phyloP scores from a whole-genome alignment of 1,284 basidiomycete species.

The Sanghuangporus weigelae region DNA sequence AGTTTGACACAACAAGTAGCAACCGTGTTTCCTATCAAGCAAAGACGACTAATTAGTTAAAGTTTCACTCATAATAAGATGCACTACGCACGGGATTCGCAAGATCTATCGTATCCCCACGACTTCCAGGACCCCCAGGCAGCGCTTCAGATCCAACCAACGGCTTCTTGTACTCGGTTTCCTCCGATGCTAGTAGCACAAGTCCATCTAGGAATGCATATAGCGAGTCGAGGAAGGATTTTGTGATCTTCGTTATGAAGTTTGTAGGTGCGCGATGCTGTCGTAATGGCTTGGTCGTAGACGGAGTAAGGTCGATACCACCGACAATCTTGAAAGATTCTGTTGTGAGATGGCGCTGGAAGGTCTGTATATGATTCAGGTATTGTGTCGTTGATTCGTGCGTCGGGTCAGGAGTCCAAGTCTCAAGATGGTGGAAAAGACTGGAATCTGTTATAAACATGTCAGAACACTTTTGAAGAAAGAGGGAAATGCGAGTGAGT shows the following conservation, averaged over 20 bases:
- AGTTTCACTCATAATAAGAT: background rate
- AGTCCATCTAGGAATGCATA: slow-evolving; percentile 91
- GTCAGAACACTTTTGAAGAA: background rate
- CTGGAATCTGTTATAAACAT: slow-evolving; percentile 63
- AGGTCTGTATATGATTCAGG: slow-evolving; percentile 72
- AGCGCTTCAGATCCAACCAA: slow-evolving; percentile 28
- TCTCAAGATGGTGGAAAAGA: slow-evolving; percentile 81
- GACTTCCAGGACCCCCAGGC: slow-evolving; percentile 33
- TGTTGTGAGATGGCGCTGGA: slow-evolving; percentile 80
- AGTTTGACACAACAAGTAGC: slow-evolving; percentile 87
- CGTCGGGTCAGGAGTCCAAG: slow-evolving; percentile 61
- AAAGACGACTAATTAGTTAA: background rate
- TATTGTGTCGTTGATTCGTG: slow-evolving; percentile 36
- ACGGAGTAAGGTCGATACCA: slow-evolving; percentile 54
- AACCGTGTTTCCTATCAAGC: slow-evolving; percentile 73
- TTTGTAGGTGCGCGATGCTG: slow-evolving; percentile 54
- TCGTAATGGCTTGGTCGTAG: slow-evolving; percentile 43
- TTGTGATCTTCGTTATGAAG: slow-evolving; percentile 71
- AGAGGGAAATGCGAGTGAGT: slow-evolving; percentile 21
- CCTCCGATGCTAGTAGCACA: slow-evolving; percentile 76
- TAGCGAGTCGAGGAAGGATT: slow-evolving; percentile 83
- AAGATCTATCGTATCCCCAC: slow-evolving; percentile 54
- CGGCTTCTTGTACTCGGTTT: slow-evolving; percentile 37
- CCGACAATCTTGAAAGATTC: slow-evolving; percentile 82
- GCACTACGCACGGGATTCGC: slow-evolving; percentile 48